These are phyloP conservation scores for Apocynum venetum DNA, from an alignment of 257 asterid species.

Conservation along the genomic window DNA sequence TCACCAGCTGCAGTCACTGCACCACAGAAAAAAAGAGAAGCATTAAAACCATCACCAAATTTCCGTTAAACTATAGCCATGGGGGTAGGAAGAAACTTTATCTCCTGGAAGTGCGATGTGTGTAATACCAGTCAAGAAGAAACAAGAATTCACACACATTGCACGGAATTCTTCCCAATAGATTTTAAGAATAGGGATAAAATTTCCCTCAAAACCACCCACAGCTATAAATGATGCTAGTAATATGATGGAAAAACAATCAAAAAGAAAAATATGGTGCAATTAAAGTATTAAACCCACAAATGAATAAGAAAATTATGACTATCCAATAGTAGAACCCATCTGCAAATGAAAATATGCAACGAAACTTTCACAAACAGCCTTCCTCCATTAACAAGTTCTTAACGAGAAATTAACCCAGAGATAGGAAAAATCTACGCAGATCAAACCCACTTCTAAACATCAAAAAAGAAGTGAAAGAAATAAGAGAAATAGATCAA, in stretches of 20 bases:
- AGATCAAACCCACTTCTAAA: not conserved
- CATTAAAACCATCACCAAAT: not conserved
- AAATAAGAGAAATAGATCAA: not conserved
- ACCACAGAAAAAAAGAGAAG: not conserved
- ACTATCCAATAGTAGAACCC: not conserved
- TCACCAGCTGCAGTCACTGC: not conserved
- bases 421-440: not conserved
- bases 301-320: not conserved
- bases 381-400: not conserved
- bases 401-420: not conserved
- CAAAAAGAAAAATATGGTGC: not conserved
- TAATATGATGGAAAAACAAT: not conserved
- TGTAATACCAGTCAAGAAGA: too few relatives aligned
- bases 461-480: not conserved
- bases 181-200: not conserved
- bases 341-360: not conserved
- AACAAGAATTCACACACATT: not conserved
- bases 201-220: not conserved
- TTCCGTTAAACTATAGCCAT: not conserved
- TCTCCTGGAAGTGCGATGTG: not conserved
- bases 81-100: not conserved
- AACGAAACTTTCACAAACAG: not conserved
- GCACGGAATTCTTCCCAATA: not conserved
- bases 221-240: not conserved
- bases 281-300: not conserved